Conservation (phyloP, 805 yeast species). For the Metschnikowia reukaufii region DNA sequence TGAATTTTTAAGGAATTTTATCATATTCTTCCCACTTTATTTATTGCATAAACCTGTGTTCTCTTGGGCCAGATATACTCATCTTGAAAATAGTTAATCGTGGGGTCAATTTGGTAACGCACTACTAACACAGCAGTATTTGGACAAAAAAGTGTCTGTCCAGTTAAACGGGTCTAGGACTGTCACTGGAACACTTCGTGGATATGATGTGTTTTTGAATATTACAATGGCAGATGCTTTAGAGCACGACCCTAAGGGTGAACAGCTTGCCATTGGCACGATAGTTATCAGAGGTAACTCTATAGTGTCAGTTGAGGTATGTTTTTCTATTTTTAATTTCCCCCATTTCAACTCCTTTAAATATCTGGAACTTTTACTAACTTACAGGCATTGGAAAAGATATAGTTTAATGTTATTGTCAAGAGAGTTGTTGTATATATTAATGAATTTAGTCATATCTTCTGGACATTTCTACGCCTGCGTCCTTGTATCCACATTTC, state of each 20-base stretch:
- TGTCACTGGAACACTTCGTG: slow-evolving; percentile 78
- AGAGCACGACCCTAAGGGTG: slow-evolving; percentile 54
- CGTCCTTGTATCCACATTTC: slow-evolving; percentile 73
- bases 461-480: slow-evolving; percentile 68
- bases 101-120: neutral
- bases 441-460: slow-evolving; percentile 30
- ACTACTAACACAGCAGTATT: slow-evolving; percentile 49
- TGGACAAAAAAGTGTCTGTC: slow-evolving; percentile 72
- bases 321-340: slow-evolving; percentile 19
- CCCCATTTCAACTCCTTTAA: neutral
- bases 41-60: neutral
- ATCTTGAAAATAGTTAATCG: neutral
- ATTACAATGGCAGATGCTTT: slow-evolving; percentile 70
- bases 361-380: slow-evolving; percentile 6
- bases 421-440: neutral
- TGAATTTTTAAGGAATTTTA: too few species aligned
- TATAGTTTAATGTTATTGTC: neutral
- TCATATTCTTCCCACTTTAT: neutral
- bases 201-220: slow-evolving; percentile 81
- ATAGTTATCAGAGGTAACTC: slow-evolving; percentile 78
- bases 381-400: slow-evolving; percentile 14
- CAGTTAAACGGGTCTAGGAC: slow-evolving; percentile 78
- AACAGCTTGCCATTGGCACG: slow-evolving; percentile 60
- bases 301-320: slow-evolving; percentile 67
- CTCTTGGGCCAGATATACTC: too few species aligned